Percentiles rank a stretch among this genome's conserved stretches.
phyloP scores from a whole-genome alignment of 2,329 filamentous ascomycete species.

The Tolypocladium nubicola region DNA sequence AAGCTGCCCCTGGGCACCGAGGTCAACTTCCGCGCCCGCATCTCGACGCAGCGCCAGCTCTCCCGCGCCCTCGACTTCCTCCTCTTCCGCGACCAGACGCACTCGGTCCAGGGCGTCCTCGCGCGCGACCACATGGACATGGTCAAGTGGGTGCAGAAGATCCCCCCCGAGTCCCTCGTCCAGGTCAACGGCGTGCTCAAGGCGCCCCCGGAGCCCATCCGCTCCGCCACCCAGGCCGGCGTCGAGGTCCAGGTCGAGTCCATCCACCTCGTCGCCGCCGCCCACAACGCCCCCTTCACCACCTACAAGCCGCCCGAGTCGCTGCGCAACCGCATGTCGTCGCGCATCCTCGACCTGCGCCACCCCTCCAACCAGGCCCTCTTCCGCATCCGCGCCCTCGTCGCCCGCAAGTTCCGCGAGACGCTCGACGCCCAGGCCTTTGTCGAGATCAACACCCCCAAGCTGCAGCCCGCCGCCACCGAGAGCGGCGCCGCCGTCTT shows the following conservation, averaged over 20 bases:
- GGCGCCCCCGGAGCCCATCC: conserved; percentile 61
- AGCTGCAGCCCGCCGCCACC: conserved; percentile 80
- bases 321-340: conserved; percentile 58
- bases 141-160: conserved; percentile 77
- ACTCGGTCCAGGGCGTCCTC: conserved; percentile 77
- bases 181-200: conserved; percentile 66
- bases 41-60: conserved; percentile 61
- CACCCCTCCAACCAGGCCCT: conserved; percentile 81
- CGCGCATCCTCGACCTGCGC: conserved; percentile 74
- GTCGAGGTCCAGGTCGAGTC: conserved; percentile 61
- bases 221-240: conserved; percentile 64
- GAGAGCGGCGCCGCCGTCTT: conserved; percentile 90
- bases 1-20: conserved; percentile 24
- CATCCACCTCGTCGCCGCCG: conserved; percentile 40
- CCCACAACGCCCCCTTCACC: conserved; percentile 38
- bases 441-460: conserved; percentile 89
- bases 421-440: conserved; percentile 68
- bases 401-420: conserved; percentile 69
- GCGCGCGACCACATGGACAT: conserved; percentile 50
- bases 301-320: conserved; percentile 55
- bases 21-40: conserved; percentile 30
- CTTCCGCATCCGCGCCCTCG: conserved; percentile 74
- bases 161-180: conserved; percentile 69
- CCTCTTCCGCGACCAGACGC: conserved; percentile 73
- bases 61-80: conserved; percentile 78